Percentiles rank a stretch among this genome's conserved stretches.
phyloP scores from a whole-genome alignment of 2,329 filamentous ascomycete genomes.

The Diplodia scrobiculata region DNA sequence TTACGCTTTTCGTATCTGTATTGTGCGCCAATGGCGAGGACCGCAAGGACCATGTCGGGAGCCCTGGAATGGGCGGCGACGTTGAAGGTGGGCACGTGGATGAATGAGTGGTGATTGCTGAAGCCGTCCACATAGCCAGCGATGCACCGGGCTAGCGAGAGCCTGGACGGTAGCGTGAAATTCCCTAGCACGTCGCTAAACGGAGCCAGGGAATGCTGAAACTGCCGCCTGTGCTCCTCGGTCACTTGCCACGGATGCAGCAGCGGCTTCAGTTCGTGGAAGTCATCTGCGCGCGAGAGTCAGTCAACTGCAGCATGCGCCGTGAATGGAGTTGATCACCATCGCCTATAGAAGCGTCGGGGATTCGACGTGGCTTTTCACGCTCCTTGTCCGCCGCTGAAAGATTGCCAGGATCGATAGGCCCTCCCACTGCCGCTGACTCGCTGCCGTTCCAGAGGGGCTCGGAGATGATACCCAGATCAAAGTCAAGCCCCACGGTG shows the following conservation, averaged over 20 bases:
- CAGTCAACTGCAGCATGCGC: conserved; percentile 29
- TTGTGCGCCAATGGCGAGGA: conserved; percentile 19
- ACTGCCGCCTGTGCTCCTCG: conserved; percentile 12
- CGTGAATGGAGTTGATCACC: conserved; percentile 20
- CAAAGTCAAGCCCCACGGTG: conserved; percentile 14
- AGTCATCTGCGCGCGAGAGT: conserved; percentile 10
- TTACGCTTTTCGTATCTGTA: conserved; percentile 18
- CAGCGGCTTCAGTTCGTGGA: conserved; percentile 26
- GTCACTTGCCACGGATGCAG: conserved; percentile 16
- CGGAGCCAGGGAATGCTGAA: neutral
- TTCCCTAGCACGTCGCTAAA: neutral
- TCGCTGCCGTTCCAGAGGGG: neutral
- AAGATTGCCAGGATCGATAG: no score
- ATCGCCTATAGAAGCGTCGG: conserved; percentile 14
- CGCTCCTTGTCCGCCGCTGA: neutral
- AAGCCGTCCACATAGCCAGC: conserved; percentile 21
- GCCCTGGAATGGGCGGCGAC: neutral
- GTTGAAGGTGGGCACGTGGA: conserved; percentile 18
- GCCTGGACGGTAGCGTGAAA: conserved; percentile 14
- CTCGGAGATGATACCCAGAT: conserved; percentile 7
- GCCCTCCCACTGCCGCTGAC: neutral
- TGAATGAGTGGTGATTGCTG: conserved; percentile 19
- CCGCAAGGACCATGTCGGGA: neutral
- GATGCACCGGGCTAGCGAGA: conserved; percentile 8
- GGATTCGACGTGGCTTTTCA: neutral